A percentile compares a stretch with the other conserved stretches of the same genome.
Evolutionary conservation across 345 rosid genomes (phyloP).

Genomic region (Gossypium sturtianum): DNA sequence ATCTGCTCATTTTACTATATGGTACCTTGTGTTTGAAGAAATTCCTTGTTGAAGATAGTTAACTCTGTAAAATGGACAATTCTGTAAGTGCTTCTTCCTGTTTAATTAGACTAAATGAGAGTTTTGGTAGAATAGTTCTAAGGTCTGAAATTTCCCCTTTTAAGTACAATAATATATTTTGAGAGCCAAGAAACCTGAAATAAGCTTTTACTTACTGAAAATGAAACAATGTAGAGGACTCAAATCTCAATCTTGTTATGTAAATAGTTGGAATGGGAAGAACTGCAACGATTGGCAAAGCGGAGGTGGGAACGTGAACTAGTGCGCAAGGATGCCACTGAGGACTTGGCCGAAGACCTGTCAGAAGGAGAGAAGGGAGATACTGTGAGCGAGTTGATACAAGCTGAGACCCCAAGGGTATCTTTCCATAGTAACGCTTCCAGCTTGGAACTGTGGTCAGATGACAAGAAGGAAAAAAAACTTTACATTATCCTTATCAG

Average conservation of each 20-base stretch:
- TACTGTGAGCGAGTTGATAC: conserved; percentile 45
- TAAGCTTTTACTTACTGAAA: not conserved
- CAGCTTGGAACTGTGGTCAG: conserved; percentile 86
- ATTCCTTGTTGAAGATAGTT: not conserved
- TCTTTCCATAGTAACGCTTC: conserved; percentile 61
- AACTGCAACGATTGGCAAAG: conserved; percentile 48
- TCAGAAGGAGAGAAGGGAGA: conserved; percentile 97
- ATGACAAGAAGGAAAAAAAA: conserved; percentile 84
- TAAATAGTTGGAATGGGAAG: conserved; percentile 73
- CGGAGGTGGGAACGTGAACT: conserved; percentile 76
- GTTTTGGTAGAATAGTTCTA: not conserved
- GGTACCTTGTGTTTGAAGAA: not conserved
- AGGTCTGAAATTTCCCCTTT: not conserved
- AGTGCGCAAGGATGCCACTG: conserved; percentile 77
- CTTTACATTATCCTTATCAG: conserved; percentile 89
- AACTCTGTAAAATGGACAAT: not conserved
- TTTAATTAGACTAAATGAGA: not conserved
- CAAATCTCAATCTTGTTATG: conserved; percentile 4
- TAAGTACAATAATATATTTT: not conserved
- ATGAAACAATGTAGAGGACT: not conserved
- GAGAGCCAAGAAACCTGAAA: not conserved
- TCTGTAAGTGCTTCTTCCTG: not conserved
- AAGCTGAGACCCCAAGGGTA: conserved; percentile 61
- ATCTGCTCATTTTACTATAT: not conserved
- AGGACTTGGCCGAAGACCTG: conserved; percentile 86